Evolutionary conservation across 2,329 filamentous ascomycete species (phyloP).

Genomic region (Elsinoe fawcettii): DNA sequence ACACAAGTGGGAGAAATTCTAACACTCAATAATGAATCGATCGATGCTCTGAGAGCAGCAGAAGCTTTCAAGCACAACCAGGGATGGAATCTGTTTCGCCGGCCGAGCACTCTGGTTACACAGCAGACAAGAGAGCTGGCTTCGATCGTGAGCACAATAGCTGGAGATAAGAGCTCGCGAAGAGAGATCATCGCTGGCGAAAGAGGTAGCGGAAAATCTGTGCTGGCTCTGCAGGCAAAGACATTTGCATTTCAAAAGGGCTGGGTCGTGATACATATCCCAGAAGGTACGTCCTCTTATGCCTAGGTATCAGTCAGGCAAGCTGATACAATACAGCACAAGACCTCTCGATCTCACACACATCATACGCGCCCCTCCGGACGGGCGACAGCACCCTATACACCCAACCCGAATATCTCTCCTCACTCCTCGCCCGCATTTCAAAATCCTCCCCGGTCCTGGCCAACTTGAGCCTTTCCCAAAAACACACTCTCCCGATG

Average conservation of each 20-base stretch:
- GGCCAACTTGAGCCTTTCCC: conserved; percentile 42
- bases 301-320: conserved; percentile 8
- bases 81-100: conserved; percentile 77
- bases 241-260: conserved; percentile 70
- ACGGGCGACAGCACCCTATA: conserved; percentile 51
- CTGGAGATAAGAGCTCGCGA: conserved; percentile 32
- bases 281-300: conserved; percentile 58
- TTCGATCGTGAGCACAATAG: conserved; percentile 52
- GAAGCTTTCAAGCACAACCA: conserved; percentile 89
- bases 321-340: conserved; percentile 50
- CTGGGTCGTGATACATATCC: conserved; percentile 84
- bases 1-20: conserved; percentile 59
- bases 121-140: conserved; percentile 68
- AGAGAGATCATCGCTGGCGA: conserved; percentile 65
- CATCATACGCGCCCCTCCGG: conserved; percentile 66
- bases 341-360: conserved; percentile 71
- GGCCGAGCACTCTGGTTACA: conserved; percentile 70
- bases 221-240: conserved; percentile 76
- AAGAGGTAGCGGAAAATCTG: conserved; percentile 75
- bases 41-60: conserved; percentile 73
- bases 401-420: conserved; percentile 69
- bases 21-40: conserved; percentile 57
- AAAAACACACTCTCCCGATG: conserved; percentile 51
- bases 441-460: conserved; percentile 66
- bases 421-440: conserved; percentile 66